A percentile compares a stretch with the other conserved stretches of the same genome.
Evolutionary conservation across 164 flowering plant species (phyloP).

Genomic region (Warburgia ugandensis): DNA sequence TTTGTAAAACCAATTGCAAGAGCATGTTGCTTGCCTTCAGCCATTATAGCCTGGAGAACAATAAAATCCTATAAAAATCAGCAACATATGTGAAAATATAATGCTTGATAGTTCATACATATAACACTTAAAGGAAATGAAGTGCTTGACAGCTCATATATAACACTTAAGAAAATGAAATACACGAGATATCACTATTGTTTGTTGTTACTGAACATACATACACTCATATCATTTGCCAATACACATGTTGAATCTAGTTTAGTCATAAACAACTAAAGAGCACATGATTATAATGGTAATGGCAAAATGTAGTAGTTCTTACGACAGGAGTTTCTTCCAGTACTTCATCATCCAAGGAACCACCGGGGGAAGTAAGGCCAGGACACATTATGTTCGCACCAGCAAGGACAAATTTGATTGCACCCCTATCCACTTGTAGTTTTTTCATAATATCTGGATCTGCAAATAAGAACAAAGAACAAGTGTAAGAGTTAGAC

Average conservation of each 20-base stretch:
- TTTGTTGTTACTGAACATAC: too few species aligned
- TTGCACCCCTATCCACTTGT: slow-evolving; percentile 98
- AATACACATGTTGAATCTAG: too few species aligned
- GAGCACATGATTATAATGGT: too few species aligned
- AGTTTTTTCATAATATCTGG: slow-evolving; percentile 90
- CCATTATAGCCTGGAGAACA: slow-evolving; percentile 79
- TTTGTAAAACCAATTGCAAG: slow-evolving; percentile 97
- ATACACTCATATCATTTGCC: too few species aligned
- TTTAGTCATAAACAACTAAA: too few species aligned
- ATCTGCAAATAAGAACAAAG: slow-evolving; percentile 39
- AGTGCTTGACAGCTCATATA: too few species aligned
- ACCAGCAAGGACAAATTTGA: slow-evolving; percentile 91
- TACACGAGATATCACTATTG: too few species aligned
- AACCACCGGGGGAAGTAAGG: slow-evolving; percentile 98
- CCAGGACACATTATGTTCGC: slow-evolving; percentile 99
- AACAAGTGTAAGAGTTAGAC: neutral
- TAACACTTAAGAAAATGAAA: too few species aligned
- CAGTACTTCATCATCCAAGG: slow-evolving; percentile 76
- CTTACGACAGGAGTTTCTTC: slow-evolving; percentile 96
- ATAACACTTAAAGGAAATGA: too few species aligned
- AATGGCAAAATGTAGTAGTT: slow-evolving; percentile 5
- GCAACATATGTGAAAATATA: too few species aligned
- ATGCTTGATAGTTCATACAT: too few species aligned
- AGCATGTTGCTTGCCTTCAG: slow-evolving; percentile 98
- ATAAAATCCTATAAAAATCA: too few species aligned